Evolutionary conservation across 2,329 filamentous ascomycete genomes (phyloP).

Genomic region (Bipolaris bicolor): DNA sequence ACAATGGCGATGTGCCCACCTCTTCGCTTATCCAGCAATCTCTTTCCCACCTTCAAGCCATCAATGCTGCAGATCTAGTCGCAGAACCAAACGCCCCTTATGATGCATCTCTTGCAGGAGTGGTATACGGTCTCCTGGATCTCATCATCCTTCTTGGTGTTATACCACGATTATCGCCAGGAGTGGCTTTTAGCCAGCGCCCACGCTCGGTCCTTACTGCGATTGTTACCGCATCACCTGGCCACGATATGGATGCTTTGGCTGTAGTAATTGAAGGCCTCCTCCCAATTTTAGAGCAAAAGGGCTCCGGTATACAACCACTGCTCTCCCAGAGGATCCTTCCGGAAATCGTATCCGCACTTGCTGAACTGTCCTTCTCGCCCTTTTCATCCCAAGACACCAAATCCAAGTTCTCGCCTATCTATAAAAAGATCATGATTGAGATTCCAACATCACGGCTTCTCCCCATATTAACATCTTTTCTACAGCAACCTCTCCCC

Average conservation of each 20-base stretch:
- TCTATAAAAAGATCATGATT: constrained; percentile 27
- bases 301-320: constrained; percentile 43
- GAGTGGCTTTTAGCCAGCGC: constrained; percentile 43
- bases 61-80: constrained; percentile 43
- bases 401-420: constrained; percentile 20
- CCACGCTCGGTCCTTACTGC: constrained; percentile 42
- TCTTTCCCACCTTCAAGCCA: constrained; percentile 39
- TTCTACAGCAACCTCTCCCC: constrained; percentile 68
- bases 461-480: constrained; percentile 65
- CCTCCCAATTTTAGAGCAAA: constrained; percentile 35
- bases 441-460: constrained; percentile 60
- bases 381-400: constrained; percentile 22
- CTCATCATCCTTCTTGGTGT: constrained; percentile 43
- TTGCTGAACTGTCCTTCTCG: constrained; percentile 45
- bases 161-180: constrained; percentile 42
- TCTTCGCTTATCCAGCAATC: constrained; percentile 35
- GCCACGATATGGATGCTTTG: constrained; percentile 21
- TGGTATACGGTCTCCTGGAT: constrained; percentile 50
- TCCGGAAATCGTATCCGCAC: constrained; percentile 44
- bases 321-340: constrained; percentile 44
- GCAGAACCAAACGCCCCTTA: constrained; percentile 45
- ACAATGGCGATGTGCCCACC: constrained; percentile 13
- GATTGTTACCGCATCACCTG: constrained; percentile 17
- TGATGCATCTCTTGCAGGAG: constrained; percentile 46
- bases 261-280: constrained; percentile 23